phyloP scores from a whole-genome alignment of 1,284 basidiomycete genomes.

The Rhodotorula sp. region DNA sequence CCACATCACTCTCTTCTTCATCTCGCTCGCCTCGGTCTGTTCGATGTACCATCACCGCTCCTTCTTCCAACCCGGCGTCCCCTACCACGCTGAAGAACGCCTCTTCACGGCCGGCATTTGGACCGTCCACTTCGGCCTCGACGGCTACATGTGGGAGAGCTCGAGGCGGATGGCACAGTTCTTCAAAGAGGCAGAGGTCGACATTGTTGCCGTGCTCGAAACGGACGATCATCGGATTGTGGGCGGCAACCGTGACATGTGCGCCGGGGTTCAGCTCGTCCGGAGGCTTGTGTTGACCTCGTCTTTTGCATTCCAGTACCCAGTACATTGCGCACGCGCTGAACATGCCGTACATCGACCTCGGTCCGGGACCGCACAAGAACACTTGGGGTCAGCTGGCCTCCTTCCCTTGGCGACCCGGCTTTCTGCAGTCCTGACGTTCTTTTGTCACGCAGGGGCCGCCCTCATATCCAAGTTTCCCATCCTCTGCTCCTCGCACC shows the following conservation, averaged over 20 bases:
- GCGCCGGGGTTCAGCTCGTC: constrained; percentile 45
- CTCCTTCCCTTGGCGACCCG: too few species aligned
- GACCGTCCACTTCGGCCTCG: constrained; percentile 73
- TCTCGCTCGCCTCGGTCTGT: constrained; percentile 35
- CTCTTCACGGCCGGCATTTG: constrained; percentile 85
- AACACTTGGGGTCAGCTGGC: constrained; percentile 65
- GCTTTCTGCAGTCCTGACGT: not conserved
- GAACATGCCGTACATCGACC: constrained; percentile 49
- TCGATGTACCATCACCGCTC: constrained; percentile 22
- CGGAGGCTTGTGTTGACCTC: not conserved
- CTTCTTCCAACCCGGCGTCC: constrained; percentile 43
- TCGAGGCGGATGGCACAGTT: constrained; percentile 74
- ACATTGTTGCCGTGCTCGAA: constrained; percentile 65
- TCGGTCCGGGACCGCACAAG: constrained; percentile 45
- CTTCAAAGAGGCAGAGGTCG: constrained; percentile 53
- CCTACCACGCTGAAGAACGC: constrained; percentile 66
- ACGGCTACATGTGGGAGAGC: constrained; percentile 63
- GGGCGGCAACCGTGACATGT: constrained; percentile 86
- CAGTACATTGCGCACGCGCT: constrained; percentile 44
- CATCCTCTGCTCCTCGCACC: constrained; percentile 83
- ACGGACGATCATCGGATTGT: constrained; percentile 80
- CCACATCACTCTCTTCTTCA: constrained; percentile 6
- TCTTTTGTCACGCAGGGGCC: constrained; percentile 52
- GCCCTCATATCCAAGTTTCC: constrained; percentile 86
- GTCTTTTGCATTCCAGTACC: constrained; percentile 19